Conservation (phyloP, 805 yeast genomes). For the Wickerhamomyces alni region DNA sequence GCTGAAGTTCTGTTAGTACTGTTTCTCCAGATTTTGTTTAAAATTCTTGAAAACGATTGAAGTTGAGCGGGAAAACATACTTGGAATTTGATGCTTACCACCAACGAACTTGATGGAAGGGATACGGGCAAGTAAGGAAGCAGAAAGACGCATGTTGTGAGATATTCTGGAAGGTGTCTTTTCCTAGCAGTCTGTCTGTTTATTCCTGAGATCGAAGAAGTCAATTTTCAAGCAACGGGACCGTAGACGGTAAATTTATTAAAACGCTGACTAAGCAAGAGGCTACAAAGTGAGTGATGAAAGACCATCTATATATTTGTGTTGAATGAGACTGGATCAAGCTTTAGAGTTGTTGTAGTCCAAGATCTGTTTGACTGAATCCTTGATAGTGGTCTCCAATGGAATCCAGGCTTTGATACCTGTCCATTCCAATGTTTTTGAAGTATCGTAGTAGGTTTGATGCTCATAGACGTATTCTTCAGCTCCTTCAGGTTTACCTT, state of each 20-base stretch:
- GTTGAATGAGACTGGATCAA: no score
- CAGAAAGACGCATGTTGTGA: constrained; percentile 28
- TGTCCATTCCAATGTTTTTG: constrained; percentile 17
- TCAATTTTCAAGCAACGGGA: no score
- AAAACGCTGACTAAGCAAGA: constrained; percentile 26
- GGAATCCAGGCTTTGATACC: constrained; percentile 19
- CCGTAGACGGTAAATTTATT: no score
- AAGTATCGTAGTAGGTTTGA: constrained; percentile 5
- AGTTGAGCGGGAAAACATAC: no score
- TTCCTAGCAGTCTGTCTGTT: no score
- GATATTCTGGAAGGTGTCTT: no score
- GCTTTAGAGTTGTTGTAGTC: neutral
- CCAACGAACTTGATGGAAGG: constrained; percentile 88
- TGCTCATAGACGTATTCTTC: neutral
- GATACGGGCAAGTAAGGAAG: constrained; percentile 18
- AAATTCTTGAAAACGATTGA: no score
- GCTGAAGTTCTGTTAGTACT: constrained; percentile 28
- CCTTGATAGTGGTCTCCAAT: neutral
- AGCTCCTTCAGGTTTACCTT: constrained; percentile 26
- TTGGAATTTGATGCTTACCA: constrained; percentile 55
- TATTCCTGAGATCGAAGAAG: no score
- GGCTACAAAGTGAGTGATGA: constrained; percentile 25
- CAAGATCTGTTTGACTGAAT: neutral
- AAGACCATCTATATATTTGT: no score
- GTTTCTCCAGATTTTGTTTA: no score